Base-by-base conservation (phyloP, 768 basidiomycete genomes). In the Mycena galericulata region DNA sequence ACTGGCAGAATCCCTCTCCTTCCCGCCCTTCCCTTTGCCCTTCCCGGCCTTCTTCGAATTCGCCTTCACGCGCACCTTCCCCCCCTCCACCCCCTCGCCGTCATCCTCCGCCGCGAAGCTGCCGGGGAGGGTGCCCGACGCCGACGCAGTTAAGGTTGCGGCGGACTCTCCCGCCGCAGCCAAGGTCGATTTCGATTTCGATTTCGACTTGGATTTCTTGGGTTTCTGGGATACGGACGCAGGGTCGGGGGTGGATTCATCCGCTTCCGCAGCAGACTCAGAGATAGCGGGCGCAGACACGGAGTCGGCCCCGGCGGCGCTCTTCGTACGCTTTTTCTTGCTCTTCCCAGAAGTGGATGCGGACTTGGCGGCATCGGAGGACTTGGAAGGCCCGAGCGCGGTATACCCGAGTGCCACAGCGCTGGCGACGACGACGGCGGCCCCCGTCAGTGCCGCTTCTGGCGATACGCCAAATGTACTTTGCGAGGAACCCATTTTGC, bases 21-120 rank as follows among this genome's bases (percentile, higher is more conserved):
- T 41, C 26, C 7, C 26, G 27, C 56, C 34, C 50, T 51, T 11
- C 40, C n/a, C n/a, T n/a, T 11, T 9, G 10, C 9, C 41, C 41
- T 43, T 43, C 41, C 71, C 65, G 38, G 73, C 75, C 65, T 73
- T 75, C 63, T 65, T 67, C 50, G 54, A 61, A 43, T 41, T 68
- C 45, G 47, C 47, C 32, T 56, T 65, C 47, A 45, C 18, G 43
- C 20, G 50, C 7, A 12, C 50, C 17, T 55, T 27, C 26, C 62
- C 62, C 22, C n/a, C 61, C 22, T 10, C 47, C 7, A 60, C 30
- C 29, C n/a, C 51, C 17, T 51, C 36, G 38, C 34, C 17, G 60
- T 57, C 66, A 24, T 63, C 62, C 17, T 61, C 41, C 34, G n/a
- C n/a, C n/a, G n/a, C 32, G 51, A 53, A 36, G 4, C 30, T 27